phyloP scores from a whole-genome alignment of 768 basidiomycete genomes.

The Pleurotus platypus region DNA sequence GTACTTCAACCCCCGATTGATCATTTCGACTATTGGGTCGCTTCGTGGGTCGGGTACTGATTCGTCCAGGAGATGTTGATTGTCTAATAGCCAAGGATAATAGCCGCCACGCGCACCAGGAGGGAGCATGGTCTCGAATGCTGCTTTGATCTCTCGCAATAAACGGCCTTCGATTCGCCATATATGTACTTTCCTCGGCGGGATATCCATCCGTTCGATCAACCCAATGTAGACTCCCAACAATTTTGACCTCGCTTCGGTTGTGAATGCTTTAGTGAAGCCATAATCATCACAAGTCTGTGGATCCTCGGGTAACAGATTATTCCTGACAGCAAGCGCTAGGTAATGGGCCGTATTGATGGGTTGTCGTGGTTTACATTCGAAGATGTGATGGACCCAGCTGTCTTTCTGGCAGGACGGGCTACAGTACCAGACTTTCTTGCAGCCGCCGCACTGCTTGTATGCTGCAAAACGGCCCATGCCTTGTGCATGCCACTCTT shows the following conservation, averaged over 20 bases:
- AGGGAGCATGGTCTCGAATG: conserved; percentile 20
- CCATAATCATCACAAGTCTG: conserved; percentile 34
- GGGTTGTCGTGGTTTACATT: conserved; percentile 21
- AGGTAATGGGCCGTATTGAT: conserved; percentile 30
- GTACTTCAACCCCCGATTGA: neutral
- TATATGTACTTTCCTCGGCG: conserved; percentile 22
- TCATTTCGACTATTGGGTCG: neutral
- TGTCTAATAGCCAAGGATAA: conserved; percentile 32
- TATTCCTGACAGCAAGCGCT: conserved; percentile 19
- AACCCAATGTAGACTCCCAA: conserved; percentile 29
- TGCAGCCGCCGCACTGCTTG: conserved; percentile 20
- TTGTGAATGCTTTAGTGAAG: conserved; percentile 21
- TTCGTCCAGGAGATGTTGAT: conserved; percentile 25
- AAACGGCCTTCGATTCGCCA: conserved; percentile 30
- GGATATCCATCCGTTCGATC: conserved; percentile 15
- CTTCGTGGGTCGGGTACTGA: neutral
- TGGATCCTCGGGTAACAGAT: conserved; percentile 24
- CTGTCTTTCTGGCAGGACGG: conserved; percentile 21
- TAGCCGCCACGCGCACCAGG: conserved; percentile 19
- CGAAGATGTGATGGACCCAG: conserved; percentile 30
- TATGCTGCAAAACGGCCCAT: neutral
- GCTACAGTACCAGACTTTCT: conserved; percentile 29
- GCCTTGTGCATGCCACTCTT: neutral
- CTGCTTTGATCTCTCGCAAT: conserved; percentile 26
- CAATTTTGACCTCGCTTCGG: conserved; percentile 15